Base-by-base conservation (phyloP, 768 basidiomycete species). In the Kwoniella bestiolae region DNA sequence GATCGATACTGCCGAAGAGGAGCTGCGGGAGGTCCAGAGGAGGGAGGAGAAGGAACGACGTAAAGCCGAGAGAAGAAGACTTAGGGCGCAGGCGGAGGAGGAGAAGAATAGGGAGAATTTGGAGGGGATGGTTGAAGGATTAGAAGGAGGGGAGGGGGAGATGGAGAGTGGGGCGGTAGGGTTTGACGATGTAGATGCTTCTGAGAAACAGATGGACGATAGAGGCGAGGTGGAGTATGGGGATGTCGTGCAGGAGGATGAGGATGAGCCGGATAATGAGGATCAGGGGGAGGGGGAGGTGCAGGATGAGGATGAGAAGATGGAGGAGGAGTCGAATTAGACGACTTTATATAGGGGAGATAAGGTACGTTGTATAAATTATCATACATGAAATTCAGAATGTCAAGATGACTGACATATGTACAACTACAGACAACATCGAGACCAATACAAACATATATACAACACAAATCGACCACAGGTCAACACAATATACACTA, bases 211-310 rank as follows among this genome's bases (percentile, higher is more conserved):
- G 28, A 74, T 76, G 66, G 70, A 69, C 31, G 75, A 77, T 67
- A 67, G 71, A 60, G 75, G 73, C 5, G 73, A 77, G 60, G 73
- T 77, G 1, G 75, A 77, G 51, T 74, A 77, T 66, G 73, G 71
- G 2, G 77, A 78, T 65, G 64, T 64, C 12, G 52, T 60, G 34
- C 59, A 65, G 28, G 66, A 64, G 49, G 73, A 73, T 49, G 68
- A 73, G 29, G 75, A 76, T 61, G 73, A 77, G 63, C 72, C 72
- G 44, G 75, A 74, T 67, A 69, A 70, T 34, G 66, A 68, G 3
- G 69, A 72, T 67, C 61, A 57, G 3, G 61, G 45, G 34, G 46
- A 61, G 31, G 41, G 38, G 12, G 66, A 56, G 62, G 35, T 46
- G 3, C 31, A 34, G 16, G 52, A 41, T 31, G 45, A 46, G 8